Evolutionary conservation across 83 land plant genomes (phyloP).

Genomic region (Diphasiastrum complanatum): DNA sequence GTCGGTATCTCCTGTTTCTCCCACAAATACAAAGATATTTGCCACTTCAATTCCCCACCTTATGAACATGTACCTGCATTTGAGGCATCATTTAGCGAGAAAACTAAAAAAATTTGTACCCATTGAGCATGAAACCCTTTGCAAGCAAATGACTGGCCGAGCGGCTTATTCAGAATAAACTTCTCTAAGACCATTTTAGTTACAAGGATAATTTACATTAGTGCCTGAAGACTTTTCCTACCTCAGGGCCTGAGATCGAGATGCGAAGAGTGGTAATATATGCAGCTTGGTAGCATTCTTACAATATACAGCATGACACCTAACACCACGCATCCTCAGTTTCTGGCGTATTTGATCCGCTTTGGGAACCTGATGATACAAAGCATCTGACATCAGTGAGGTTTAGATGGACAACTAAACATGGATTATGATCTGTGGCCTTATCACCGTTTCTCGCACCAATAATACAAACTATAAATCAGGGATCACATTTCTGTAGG

Average conservation of each 20-base stretch:
- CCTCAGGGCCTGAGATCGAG: slow-evolving; percentile 68
- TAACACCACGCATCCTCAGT: slow-evolving; percentile 52
- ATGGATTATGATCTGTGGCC: background rate
- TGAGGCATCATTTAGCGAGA: background rate
- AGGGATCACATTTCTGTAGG: too few relatives aligned
- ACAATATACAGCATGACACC: slow-evolving; percentile 52
- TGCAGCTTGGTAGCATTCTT: slow-evolving; percentile 44
- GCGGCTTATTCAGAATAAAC: background rate
- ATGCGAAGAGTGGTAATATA: slow-evolving; percentile 58
- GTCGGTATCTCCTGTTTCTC: slow-evolving; percentile 76
- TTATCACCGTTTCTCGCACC: too few relatives aligned
- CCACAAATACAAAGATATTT: slow-evolving; percentile 55
- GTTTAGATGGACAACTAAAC: background rate
- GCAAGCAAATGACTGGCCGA: background rate
- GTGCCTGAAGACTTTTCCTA: slow-evolving; percentile 13
- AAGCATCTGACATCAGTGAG: background rate
- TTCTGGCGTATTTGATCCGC: slow-evolving; percentile 43
- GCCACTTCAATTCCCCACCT: slow-evolving; percentile 65
- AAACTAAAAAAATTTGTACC: background rate
- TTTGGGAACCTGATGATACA: slow-evolving; percentile 35
- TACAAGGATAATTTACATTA: background rate
- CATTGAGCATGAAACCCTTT: background rate
- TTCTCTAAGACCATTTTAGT: background rate
- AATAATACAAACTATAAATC: too few relatives aligned
- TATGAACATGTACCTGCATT: slow-evolving; percentile 58